Evolutionary conservation across 805 yeast genomes (phyloP).

Genomic region (Kazachstania taianensis): DNA sequence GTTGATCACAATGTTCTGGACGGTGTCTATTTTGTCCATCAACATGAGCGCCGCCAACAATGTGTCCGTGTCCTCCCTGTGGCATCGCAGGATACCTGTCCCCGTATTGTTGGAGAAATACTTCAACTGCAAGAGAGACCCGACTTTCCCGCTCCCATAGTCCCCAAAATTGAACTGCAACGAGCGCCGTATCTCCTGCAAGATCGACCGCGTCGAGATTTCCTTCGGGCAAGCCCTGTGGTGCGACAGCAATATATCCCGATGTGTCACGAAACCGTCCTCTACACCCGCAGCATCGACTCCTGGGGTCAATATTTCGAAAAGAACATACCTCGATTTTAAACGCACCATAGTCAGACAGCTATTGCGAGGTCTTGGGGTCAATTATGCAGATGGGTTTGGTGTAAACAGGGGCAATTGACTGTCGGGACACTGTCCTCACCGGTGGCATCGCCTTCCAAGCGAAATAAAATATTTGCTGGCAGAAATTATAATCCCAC

Average conservation of each 20-base stretch:
- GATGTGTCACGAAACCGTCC: constrained; percentile 1
- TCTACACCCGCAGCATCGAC: constrained; percentile 4
- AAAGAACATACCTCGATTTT: constrained; percentile 73
- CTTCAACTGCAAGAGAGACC: constrained; percentile 52
- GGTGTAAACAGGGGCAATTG: too few species aligned
- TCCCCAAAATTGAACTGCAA: constrained; percentile 69
- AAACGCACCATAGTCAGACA: constrained; percentile 68
- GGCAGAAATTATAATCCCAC: too few species aligned
- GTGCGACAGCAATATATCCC: constrained; percentile 29
- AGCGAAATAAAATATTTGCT: too few species aligned
- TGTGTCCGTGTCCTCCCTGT: constrained; percentile 49
- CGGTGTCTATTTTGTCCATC: constrained; percentile 41
- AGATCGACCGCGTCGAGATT: constrained; percentile 40
- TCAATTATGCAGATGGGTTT: too few species aligned
- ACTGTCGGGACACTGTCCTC: too few species aligned
- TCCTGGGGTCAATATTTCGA: constrained; percentile 63
- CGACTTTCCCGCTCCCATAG: constrained; percentile 56
- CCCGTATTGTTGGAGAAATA: constrained; percentile 76
- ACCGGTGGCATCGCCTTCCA: too few species aligned
- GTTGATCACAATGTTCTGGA: constrained; percentile 40
- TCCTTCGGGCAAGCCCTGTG: constrained; percentile 43
- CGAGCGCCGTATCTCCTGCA: constrained; percentile 43
- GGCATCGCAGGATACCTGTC: constrained; percentile 74
- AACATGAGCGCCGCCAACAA: constrained; percentile 60
- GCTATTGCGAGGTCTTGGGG: too few species aligned